A percentile compares a stretch with the other conserved stretches of the same genome.
Evolutionary conservation across 805 yeast genomes (phyloP).

Genomic region (Zygosaccharomyces bailii): DNA sequence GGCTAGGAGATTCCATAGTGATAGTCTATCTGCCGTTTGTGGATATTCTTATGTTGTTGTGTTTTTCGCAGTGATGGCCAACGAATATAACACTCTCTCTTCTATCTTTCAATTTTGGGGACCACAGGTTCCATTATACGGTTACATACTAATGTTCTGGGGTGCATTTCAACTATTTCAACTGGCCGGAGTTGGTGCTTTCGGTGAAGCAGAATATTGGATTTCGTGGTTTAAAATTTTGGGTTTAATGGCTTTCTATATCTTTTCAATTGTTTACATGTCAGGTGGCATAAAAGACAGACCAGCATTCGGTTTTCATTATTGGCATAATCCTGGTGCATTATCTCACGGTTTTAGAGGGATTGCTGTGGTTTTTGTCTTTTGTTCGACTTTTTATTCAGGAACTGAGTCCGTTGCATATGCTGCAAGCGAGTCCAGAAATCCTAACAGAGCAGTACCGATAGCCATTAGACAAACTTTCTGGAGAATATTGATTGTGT

Average conservation of each 20-base stretch:
- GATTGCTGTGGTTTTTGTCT: constrained; percentile 59
- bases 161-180: constrained; percentile 36
- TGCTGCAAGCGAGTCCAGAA: constrained; percentile 40
- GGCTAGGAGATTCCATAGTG: constrained; percentile 32
- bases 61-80: constrained; percentile 48
- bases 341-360: constrained; percentile 57
- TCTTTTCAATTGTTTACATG: constrained; percentile 46
- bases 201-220: constrained; percentile 52
- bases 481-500: constrained; percentile 55
- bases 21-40: constrained; percentile 15
- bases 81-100: constrained; percentile 50
- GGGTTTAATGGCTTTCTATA: constrained; percentile 45
- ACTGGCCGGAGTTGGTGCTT: constrained; percentile 49
- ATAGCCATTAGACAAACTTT: constrained; percentile 56
- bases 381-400: constrained; percentile 66
- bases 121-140: constrained; percentile 18
- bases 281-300: constrained; percentile 48
- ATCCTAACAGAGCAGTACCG: constrained; percentile 45
- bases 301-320: constrained; percentile 38
- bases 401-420: constrained; percentile 67
- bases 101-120: constrained; percentile 36
- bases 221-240: constrained; percentile 44
- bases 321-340: constrained; percentile 53
- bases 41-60: constrained; percentile 17
- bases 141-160: constrained; percentile 19